Evolutionary conservation across 23 red algal species (phyloP), one percentile per base, ranked within the genome.

Genomic region (Agarophyton chilense): DNA sequence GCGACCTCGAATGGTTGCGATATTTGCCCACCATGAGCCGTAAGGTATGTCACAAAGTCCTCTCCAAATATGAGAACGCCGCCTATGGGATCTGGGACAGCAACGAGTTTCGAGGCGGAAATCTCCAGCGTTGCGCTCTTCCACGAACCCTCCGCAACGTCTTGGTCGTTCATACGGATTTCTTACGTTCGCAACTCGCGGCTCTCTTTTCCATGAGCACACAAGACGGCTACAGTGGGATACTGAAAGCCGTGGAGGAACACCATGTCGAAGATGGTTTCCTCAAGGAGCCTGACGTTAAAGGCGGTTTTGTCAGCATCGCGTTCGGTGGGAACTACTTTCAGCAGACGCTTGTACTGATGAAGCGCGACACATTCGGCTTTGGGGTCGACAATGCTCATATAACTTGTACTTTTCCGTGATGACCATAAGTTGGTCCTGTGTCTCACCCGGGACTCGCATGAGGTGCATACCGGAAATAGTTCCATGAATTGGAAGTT

Each of bases 321-420:
- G 49, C 60, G 73, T n/a, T 78, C 84, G 3, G 87, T 89, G 34
- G 97, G 97, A 32, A 99, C 78, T n/a, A 99, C 79, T 43, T 91
- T 93, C 34, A 99, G 66, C 58, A 99, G 26, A 19, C 84, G 62
- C 55, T 95, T 82, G 85, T 94, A 94, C 62, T 91, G 86, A 89
- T 96, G 64, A 56, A 99, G 50, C 22, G 75, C 97, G 39, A 94
- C 66, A 55, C 93, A 99, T 31, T 80, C 77, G 25, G 49, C 82
- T 21, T 84, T 71, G 22, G 97, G 97, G 57, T 99, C 97, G 16
- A 89, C 79, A 67, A 91, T 91, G 54, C 82, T 90, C 42, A 96
- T 89, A 86, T 29, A 99, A 82, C 75, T 96, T 85, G 49, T 92
- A 74, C 80, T 92, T 87, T 47, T 93, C 97, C 0, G 97, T 96